Evolutionary conservation across 2,329 filamentous ascomycete species (phyloP), one percentile per base, ranked within the genome.

Genomic region (Cordyceps tenuipes): DNA sequence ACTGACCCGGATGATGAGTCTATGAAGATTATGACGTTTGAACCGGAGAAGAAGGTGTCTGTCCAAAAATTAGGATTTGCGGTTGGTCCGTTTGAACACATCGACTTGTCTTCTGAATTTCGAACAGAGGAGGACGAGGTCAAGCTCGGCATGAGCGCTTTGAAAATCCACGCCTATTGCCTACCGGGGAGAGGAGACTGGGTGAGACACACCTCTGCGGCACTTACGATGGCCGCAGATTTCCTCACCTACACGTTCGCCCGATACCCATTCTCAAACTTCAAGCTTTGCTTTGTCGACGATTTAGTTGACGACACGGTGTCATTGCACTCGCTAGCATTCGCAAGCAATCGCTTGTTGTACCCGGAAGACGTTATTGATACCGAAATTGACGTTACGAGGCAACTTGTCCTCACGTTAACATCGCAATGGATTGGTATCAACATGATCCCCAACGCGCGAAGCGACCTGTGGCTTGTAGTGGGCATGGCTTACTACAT

Each of bases 381-480:
- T 67, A 86, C 87, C 0, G 86, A 96, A 67, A 85, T 94, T 66
- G 85, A 90, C 34, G 88, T 89, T 12, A 95, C 91, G 4, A 83
- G 91, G 62, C 86, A 84, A 58, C 77, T 99, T 21, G 87, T 95
- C 9, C 88, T 94, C 70, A 87, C 91, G 1, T 78, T 97, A 52
- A 90, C 94, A 12, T 90, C 86, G 62, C 94, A 99, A 71, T 99
- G 93, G 89, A 90, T 94, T 64, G 94, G 94, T 17, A 88, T 99
- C 64, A 92, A 92, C 69, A 89, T 99, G 65, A 87, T 96, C 52
- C 88, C 94, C 0, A 90, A 91, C 68, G 85, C 88, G 46, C 84
- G 86, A 19, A 81, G 82, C 56, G 94, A 99, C 71, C 84, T 86
- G 58, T 99, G 94, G 94, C 85, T 95, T 21, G 87, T 93, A 13